phyloP scores from a whole-genome alignment of 768 basidiomycete species.

The Nevesoporus exiguus region DNA sequence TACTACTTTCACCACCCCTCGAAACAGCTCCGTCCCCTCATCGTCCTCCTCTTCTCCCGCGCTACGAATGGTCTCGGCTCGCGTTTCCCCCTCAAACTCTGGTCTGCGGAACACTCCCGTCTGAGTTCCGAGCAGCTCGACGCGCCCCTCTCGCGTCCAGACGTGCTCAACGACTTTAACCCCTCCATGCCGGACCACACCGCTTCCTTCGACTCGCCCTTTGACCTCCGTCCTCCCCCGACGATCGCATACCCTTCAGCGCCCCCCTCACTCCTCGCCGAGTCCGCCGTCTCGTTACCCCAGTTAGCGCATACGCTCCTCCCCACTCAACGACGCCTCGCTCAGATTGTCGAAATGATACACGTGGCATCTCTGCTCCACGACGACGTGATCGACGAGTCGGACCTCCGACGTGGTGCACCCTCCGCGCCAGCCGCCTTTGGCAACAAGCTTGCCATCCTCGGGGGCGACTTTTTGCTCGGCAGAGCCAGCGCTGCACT shows the following conservation, averaged over 20 bases:
- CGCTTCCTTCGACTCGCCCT: conserved; percentile 59
- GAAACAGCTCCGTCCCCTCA: conserved; percentile 85
- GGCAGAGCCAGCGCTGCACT: conserved; percentile 88
- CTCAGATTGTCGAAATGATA: conserved; percentile 97
- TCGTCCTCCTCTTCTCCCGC: conserved; percentile 85
- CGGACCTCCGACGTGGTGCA: conserved; percentile 65
- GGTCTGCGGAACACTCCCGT: conserved; percentile 57
- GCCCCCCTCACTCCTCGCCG: conserved; percentile 19
- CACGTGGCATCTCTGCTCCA: conserved; percentile 93
- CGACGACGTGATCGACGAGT: conserved; percentile 81
- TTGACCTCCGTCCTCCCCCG: conserved; percentile 43
- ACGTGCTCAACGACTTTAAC: conserved; percentile 90
- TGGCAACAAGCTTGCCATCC: conserved; percentile 90
- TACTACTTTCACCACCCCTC: conserved; percentile 90
- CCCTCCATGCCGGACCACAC: conserved; percentile 80
- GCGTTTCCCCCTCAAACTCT: conserved; percentile 56
- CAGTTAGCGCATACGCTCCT: conserved; percentile 41
- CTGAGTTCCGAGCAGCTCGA: conserved; percentile 64
- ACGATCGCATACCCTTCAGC: conserved; percentile 24
- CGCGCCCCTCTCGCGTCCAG: conserved; percentile 70
- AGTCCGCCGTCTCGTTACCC: conserved; percentile 29
- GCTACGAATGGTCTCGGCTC: conserved; percentile 89
- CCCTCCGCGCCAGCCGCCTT: conserved; percentile 72
- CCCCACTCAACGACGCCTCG: conserved; percentile 87
- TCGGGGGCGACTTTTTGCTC: conserved; percentile 94